These are phyloP conservation scores for Trametopsis cervina DNA, from an alignment of 768 basidiomycete genomes.

Conservation along the genomic window DNA sequence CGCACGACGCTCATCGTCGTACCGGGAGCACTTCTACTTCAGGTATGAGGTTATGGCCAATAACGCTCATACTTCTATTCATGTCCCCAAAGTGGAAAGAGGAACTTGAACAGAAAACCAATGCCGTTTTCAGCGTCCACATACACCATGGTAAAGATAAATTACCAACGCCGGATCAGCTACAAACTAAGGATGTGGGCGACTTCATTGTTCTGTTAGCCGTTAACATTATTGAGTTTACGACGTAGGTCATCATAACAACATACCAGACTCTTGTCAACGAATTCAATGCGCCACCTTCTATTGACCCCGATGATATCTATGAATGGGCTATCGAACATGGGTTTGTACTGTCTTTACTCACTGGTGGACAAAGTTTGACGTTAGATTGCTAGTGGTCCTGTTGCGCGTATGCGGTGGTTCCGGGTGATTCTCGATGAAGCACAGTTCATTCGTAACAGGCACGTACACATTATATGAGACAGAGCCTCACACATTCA, in stretches of 20 bases:
- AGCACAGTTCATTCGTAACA: constrained; percentile 69
- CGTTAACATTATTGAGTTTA: constrained; percentile 1
- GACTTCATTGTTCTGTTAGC: background rate
- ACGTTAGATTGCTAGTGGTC: constrained; percentile 34
- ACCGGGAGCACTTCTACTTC: constrained; percentile 66
- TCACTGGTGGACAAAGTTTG: background rate
- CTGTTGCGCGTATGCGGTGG: constrained; percentile 55
- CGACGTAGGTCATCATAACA: constrained; percentile 57
- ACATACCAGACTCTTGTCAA: constrained; percentile 67
- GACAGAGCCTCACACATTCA: background rate
- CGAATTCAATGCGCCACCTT: constrained; percentile 49
- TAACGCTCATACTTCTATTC: too few relatives aligned
- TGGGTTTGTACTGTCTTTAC: constrained; percentile 31
- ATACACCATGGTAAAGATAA: constrained; percentile 72
- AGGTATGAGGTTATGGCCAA: too few relatives aligned
- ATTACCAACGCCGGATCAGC: constrained; percentile 42
- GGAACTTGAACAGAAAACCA: constrained; percentile 63
- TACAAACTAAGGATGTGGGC: constrained; percentile 15
- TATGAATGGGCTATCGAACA: constrained; percentile 39
- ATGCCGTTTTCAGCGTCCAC: constrained; percentile 52
- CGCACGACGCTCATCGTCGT: constrained; percentile 69
- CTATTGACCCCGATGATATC: constrained; percentile 40
- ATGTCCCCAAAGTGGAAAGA: constrained; percentile 70
- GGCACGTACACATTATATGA: constrained; percentile 24
- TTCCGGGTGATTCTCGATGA: constrained; percentile 74